Evolutionary conservation across 257 asterid genomes (phyloP).

Genomic region (Eustoma russellianum): DNA sequence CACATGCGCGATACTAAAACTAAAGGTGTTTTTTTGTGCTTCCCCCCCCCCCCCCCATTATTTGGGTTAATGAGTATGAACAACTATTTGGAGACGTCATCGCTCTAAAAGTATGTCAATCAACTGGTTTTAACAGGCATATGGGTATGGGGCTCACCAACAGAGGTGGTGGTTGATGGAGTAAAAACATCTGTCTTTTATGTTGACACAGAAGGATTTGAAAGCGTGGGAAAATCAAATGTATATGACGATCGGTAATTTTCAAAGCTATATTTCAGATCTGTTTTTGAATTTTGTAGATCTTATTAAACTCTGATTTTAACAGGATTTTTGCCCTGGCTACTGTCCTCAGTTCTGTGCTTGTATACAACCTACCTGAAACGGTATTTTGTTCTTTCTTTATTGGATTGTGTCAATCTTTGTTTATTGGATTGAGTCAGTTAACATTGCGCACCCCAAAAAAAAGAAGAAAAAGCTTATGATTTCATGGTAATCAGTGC

Average conservation of each 20-base stretch:
- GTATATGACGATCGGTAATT: constrained; percentile 91
- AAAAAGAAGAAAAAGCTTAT: no score
- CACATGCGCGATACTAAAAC: constrained; percentile 99
- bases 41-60: no score
- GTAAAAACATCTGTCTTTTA: constrained; percentile 82
- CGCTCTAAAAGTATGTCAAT: constrained; percentile 1
- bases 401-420: constrained; percentile 1
- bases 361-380: constrained; percentile 92
- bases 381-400: constrained; percentile 56
- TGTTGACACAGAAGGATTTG: constrained; percentile 98
- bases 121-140: constrained; percentile 43
- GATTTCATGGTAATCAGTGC: no score
- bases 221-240: constrained; percentile 96
- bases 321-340: constrained; percentile 32
- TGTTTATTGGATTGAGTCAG: no score
- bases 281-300: background rate
- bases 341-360: constrained; percentile 93
- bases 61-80: no score
- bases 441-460: no score
- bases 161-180: constrained; percentile 68
- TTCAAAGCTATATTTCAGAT: background rate
- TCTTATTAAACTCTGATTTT: background rate
- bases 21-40: constrained; percentile 50
- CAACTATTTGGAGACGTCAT: no score
- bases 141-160: constrained; percentile 96